phyloP scores from a whole-genome alignment of 225 moss, liverwort and hornwort species.

The Pleurozium schreberi region DNA sequence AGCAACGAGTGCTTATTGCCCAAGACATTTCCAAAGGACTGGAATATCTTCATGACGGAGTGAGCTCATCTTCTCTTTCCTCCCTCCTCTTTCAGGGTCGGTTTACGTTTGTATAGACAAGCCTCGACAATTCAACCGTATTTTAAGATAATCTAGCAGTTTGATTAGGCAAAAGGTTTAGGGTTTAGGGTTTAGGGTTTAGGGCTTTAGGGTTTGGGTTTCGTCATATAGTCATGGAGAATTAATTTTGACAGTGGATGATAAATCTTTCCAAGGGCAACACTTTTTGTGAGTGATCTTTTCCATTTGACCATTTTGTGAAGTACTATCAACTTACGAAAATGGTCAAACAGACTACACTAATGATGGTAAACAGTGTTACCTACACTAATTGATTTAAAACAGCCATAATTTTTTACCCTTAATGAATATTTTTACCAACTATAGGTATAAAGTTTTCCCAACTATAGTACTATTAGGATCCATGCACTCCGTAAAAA shows the following conservation, averaged over 20 bases:
- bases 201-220: too few relatives aligned
- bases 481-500: too few relatives aligned
- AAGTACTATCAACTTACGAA: not conserved
- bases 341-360: not conserved
- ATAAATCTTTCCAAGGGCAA: not conserved
- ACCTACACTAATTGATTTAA: too few relatives aligned
- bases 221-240: not conserved
- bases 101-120: not conserved
- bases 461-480: too few relatives aligned
- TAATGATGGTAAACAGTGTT: too few relatives aligned
- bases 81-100: not conserved
- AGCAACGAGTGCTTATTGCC: constrained; percentile 73
- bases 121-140: not conserved
- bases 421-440: too few relatives aligned
- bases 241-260: not conserved
- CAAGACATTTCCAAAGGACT: constrained; percentile 89
- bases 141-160: not conserved
- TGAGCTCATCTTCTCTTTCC: constrained; percentile 5
- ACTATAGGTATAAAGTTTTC: too few relatives aligned
- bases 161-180: too few relatives aligned
- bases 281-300: not conserved
- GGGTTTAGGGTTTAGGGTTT: too few relatives aligned
- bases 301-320: not conserved
- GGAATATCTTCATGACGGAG: constrained; percentile 99
- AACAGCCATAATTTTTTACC: too few relatives aligned